Evolutionary conservation across 2,329 filamentous ascomycete genomes (phyloP), one percentile per base, ranked within the genome.

Genomic region (Emmonsia crescens): DNA sequence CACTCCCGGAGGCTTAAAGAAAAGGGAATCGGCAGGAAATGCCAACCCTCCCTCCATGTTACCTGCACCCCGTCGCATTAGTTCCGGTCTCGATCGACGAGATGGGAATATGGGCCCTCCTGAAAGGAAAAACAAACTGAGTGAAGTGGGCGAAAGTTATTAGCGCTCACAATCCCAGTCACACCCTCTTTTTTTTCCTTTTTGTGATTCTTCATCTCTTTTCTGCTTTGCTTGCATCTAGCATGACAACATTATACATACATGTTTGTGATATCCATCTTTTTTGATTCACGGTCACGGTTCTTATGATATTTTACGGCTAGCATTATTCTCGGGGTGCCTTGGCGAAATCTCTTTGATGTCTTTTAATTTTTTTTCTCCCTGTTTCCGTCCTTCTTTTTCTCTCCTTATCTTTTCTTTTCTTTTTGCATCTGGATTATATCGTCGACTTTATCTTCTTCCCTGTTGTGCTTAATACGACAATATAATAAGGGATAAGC

Each of bases 71-170:
- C 73, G 76, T 61, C 72, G 75, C 61, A 75, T 73, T 14, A 78
- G 73, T 60, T 70, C 71, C 27, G 73, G 71, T 29, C 62, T 74
- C 52, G 65, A 69, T 62, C 66, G 69, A 44, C 64, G 66, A 63
- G 71, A 75, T 60, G 74, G 78, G 60, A 73, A 77, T 64, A 81
- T 80, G 76, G 76, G 78, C 36, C 78, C 78, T 21, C 76, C 79
- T 10, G 74, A 75, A 60, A 71, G 77, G 62, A 77, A 78, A 60
- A 74, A 80, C 65, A 80, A 80, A 67, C 73, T 81, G 68, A 81
- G 76, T 71, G 80, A 81, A 62, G 74, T 83, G 54, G 82, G 82
- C 49, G 82, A 85, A 72, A 83, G 80, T n/a, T 84, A 80, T 71
- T 84, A 74, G 73, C 21, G 63, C 54, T 44, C 60, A 56, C 62